A percentile compares a stretch with the other conserved stretches of the same genome.
These are phyloP conservation scores for Globisporangium mamillatum DNA, from an alignment of 352 stramenopile genomes.

Conservation along the genomic window DNA sequence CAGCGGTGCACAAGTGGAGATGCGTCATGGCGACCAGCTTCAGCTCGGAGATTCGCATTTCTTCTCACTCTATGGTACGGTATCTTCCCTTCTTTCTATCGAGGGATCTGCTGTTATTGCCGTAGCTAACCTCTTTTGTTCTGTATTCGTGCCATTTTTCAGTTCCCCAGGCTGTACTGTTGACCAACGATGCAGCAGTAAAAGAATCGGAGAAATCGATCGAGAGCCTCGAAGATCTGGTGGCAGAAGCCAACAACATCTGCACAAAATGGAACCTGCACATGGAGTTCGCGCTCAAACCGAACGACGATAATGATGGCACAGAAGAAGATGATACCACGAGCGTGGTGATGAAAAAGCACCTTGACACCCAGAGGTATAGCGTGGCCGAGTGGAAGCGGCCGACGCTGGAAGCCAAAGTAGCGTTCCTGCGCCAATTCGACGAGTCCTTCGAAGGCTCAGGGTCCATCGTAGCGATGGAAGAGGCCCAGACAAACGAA, in stretches of 20 bases:
- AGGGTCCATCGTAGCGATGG: neutral
- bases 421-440: slow-evolving; percentile 47
- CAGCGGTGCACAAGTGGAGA: slow-evolving; percentile 8
- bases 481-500: neutral
- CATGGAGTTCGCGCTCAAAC: slow-evolving; percentile 40
- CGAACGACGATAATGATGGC: neutral
- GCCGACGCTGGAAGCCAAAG: slow-evolving; percentile 40
- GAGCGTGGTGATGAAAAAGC: slow-evolving; percentile 51
- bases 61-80: slow-evolving; percentile 46
- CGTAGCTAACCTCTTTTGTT: neutral
- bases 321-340: neutral
- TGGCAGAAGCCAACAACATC: slow-evolving; percentile 61
- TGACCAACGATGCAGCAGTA: neutral
- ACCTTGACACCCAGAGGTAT: slow-evolving; percentile 36
- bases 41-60: slow-evolving; percentile 35
- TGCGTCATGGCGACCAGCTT: slow-evolving; percentile 52
- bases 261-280: slow-evolving; percentile 50
- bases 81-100: neutral
- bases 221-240: slow-evolving; percentile 20
- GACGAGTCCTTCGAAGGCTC: slow-evolving; percentile 34
- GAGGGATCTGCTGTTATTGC: neutral
- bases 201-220: neutral
- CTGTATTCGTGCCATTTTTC: neutral
- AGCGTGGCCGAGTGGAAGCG: slow-evolving; percentile 43
- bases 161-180: neutral